Percentiles rank a stretch among this genome's conserved stretches.
Conservation (phyloP, 1,139 yeast genomes). For the Magnusiomyces fungicola region DNA sequence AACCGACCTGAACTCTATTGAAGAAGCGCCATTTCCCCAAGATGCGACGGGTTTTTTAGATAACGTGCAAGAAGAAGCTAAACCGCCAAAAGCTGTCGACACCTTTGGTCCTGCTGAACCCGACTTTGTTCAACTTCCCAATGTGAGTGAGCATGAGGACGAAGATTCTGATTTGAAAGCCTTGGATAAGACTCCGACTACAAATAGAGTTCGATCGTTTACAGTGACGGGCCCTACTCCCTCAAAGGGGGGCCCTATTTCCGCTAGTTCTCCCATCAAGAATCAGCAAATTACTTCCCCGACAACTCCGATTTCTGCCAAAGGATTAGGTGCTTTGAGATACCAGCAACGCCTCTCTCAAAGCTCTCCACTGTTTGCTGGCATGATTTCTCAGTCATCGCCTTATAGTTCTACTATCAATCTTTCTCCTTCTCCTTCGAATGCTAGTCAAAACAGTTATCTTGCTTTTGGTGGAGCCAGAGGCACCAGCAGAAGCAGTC, state of each 20-base stretch:
- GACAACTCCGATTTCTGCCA: slow-evolving; percentile 1
- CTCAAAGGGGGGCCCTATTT: neutral
- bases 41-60: too few relatives aligned
- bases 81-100: neutral
- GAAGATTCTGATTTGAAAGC: neutral
- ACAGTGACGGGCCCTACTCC: neutral
- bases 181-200: neutral
- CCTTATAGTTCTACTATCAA: too few relatives aligned
- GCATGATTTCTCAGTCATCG: too few relatives aligned
- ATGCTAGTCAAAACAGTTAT: too few relatives aligned
- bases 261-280: slow-evolving; percentile 1
- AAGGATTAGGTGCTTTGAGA: neutral
- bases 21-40: neutral
- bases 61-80: neutral
- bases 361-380: too few relatives aligned
- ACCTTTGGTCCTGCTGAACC: neutral
- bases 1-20: neutral
- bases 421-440: too few relatives aligned
- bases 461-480: too few relatives aligned
- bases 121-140: neutral
- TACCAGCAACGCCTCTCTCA: neutral
- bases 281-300: too few relatives aligned
- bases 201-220: neutral
- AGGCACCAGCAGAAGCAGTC: neutral
- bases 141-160: neutral